These are phyloP conservation scores for Zymoseptoria brevis DNA, from an alignment of 2,329 filamentous ascomycete species.

Conservation along the genomic window DNA sequence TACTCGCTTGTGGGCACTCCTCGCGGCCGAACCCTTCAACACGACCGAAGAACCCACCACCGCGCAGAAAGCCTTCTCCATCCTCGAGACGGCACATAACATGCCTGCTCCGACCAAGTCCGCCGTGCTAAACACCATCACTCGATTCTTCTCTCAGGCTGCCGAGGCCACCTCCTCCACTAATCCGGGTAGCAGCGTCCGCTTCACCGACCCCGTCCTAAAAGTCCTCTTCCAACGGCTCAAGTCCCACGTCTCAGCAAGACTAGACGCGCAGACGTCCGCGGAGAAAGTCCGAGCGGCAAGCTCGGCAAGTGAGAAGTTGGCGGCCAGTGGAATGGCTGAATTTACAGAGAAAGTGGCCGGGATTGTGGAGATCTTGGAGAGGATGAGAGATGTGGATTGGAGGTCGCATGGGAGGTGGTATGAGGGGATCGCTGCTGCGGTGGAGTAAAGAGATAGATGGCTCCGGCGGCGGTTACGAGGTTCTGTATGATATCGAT, in stretches of 20 bases:
- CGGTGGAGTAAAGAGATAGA: conserved; percentile 32
- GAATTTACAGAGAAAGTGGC: conserved; percentile 65
- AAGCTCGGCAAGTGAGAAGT: conserved; percentile 59
- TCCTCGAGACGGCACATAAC: conserved; percentile 43
- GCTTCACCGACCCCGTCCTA: conserved; percentile 54
- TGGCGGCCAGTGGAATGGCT: conserved; percentile 61
- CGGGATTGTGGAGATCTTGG: conserved; percentile 61
- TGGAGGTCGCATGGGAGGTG: conserved; percentile 58
- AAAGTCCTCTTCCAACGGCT: conserved; percentile 61
- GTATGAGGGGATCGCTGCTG: conserved; percentile 61
- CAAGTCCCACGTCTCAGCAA: conserved; percentile 56
- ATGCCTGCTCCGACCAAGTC: conserved; percentile 42
- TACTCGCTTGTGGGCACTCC: conserved; percentile 58
- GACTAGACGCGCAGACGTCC: conserved; percentile 57
- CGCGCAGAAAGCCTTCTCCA: conserved; percentile 38
- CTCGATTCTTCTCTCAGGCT: conserved; percentile 47
- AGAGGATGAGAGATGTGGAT: conserved; percentile 58
- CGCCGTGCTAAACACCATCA: conserved; percentile 37
- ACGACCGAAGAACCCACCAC: conserved; percentile 27
- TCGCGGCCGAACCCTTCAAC: conserved; percentile 53
- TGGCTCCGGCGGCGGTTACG: too few species aligned
- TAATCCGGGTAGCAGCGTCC: conserved; percentile 1
- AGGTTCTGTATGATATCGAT: not conserved
- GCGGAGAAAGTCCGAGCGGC: conserved; percentile 64
- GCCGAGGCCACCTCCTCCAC: conserved; percentile 14